Conservation (phyloP, 1,284 basidiomycete species). For the Ceratobasidium sp. region DNA sequence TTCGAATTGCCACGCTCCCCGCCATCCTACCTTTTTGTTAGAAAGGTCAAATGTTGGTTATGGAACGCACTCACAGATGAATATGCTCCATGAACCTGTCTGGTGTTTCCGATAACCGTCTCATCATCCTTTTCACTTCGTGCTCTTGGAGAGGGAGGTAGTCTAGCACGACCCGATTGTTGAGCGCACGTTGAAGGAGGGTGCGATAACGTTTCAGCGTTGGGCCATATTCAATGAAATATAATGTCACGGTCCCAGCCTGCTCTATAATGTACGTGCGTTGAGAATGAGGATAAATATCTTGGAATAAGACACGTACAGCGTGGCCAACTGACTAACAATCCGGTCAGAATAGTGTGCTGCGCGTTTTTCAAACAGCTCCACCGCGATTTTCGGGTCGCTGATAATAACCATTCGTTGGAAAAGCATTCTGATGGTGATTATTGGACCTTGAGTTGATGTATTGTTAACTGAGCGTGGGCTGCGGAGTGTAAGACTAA, state of each 20-base stretch:
- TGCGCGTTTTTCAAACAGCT: conserved; percentile 24
- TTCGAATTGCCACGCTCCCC: not conserved
- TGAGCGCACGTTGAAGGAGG: not conserved
- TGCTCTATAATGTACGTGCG: too few species aligned
- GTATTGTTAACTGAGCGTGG: too few species aligned
- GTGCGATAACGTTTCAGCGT: conserved; percentile 7
- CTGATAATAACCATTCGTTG: not conserved
- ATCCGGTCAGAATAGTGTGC: conserved; percentile 9
- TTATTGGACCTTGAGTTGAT: conserved; percentile 22
- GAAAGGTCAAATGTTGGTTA: too few species aligned
- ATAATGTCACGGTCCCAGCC: conserved; percentile 6
- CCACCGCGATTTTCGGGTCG: conserved; percentile 1
- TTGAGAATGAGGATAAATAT: too few species aligned
- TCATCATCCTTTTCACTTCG: not conserved
- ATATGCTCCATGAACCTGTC: not conserved
- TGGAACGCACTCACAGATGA: conserved; percentile 1
- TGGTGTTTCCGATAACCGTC: not conserved
- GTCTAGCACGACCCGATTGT: not conserved
- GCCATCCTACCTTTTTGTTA: not conserved
- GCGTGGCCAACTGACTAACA: not conserved
- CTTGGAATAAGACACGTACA: too few species aligned
- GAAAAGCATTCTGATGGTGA: conserved; percentile 14
- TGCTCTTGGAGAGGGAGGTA: not conserved
- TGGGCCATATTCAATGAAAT: conserved; percentile 4
- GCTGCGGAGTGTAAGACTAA: too few species aligned